Conservation (phyloP, 306 rosid species). For the Medicago truncatula region DNA sequence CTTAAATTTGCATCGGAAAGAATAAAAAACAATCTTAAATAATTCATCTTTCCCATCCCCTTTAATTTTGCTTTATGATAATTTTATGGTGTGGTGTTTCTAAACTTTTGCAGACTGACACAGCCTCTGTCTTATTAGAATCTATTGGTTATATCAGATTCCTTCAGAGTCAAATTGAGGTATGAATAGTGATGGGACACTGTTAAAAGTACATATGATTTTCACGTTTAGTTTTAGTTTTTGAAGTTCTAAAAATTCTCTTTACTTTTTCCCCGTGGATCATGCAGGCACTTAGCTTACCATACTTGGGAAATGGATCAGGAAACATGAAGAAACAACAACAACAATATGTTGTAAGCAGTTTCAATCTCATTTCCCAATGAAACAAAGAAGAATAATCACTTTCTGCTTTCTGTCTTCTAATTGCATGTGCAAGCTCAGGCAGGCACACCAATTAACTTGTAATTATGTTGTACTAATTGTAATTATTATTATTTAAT, state of each 20-base stretch:
- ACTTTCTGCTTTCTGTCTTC: slow-evolving; percentile 25
- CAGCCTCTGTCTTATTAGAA: slow-evolving; percentile 99
- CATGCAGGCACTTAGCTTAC: slow-evolving; percentile 90
- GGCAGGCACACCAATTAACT: slow-evolving; percentile 13
- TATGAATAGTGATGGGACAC: slow-evolving; percentile 46
- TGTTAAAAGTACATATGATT: neutral
- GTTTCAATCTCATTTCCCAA: slow-evolving; percentile 54
- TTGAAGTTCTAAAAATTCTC: neutral
- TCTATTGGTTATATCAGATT: slow-evolving; percentile 98
- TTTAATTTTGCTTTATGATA: neutral
- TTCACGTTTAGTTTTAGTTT: neutral
- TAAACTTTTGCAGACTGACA: slow-evolving; percentile 97
- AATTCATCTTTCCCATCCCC: neutral
- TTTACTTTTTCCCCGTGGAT: slow-evolving; percentile 1
- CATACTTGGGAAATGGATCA: slow-evolving; percentile 82
- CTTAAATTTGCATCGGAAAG: neutral
- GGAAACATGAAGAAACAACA: slow-evolving; percentile 63
- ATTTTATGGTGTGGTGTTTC: slow-evolving; percentile 43
- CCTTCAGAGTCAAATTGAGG: slow-evolving; percentile 99
- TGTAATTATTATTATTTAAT: slow-evolving; percentile 44
- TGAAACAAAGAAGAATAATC: slow-evolving; percentile 36
- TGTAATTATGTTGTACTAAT: slow-evolving; percentile 55
- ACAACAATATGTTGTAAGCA: slow-evolving; percentile 84
- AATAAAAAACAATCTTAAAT: slow-evolving; percentile 23
- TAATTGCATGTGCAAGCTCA: slow-evolving; percentile 36